A percentile compares a stretch with the other conserved stretches of the same genome.
Conservation (phyloP, 2,329 filamentous ascomycete genomes). For the Coleophoma cylindrospora region DNA sequence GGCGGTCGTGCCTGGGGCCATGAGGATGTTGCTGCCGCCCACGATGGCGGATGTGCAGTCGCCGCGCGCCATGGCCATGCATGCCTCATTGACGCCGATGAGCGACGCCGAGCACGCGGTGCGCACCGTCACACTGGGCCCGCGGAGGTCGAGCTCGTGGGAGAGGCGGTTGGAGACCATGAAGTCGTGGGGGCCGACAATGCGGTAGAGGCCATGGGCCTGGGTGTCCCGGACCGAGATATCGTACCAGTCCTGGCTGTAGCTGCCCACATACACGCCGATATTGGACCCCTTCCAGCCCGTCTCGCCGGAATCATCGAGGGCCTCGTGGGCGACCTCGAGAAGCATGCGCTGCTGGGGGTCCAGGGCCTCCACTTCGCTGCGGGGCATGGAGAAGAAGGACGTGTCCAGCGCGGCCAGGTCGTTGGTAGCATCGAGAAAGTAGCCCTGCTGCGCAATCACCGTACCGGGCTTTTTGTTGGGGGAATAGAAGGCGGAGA, state of each 20-base stretch:
- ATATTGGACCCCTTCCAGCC: not conserved
- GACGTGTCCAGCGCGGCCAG: slow-evolving; percentile 22
- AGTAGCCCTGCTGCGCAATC: not conserved
- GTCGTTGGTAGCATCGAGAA: slow-evolving; percentile 5
- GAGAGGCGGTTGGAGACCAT: not conserved
- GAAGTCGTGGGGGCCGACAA: not conserved
- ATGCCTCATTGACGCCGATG: slow-evolving; percentile 45
- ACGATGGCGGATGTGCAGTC: slow-evolving; percentile 27
- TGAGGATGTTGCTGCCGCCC: slow-evolving; percentile 3
- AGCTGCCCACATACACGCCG: not conserved
- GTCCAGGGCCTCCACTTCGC: slow-evolving; percentile 26
- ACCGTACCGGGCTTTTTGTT: not conserved
- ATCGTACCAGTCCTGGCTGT: not conserved
- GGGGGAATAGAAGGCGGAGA: not conserved
- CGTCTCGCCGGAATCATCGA: slow-evolving; percentile 9
- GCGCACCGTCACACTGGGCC: slow-evolving; percentile 40
- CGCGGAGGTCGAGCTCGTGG: not conserved
- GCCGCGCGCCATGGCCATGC: slow-evolving; percentile 41
- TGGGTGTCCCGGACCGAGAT: not conserved
- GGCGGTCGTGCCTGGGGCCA: not conserved
- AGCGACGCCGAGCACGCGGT: slow-evolving; percentile 51
- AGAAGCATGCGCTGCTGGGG: slow-evolving; percentile 17
- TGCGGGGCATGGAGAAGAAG: slow-evolving; percentile 26
- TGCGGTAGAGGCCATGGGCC: not conserved
- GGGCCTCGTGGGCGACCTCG: slow-evolving; percentile 12